phyloP scores from a whole-genome alignment of 2,329 filamentous ascomycete species.

The Pseudocercospora pini-densiflorae region DNA sequence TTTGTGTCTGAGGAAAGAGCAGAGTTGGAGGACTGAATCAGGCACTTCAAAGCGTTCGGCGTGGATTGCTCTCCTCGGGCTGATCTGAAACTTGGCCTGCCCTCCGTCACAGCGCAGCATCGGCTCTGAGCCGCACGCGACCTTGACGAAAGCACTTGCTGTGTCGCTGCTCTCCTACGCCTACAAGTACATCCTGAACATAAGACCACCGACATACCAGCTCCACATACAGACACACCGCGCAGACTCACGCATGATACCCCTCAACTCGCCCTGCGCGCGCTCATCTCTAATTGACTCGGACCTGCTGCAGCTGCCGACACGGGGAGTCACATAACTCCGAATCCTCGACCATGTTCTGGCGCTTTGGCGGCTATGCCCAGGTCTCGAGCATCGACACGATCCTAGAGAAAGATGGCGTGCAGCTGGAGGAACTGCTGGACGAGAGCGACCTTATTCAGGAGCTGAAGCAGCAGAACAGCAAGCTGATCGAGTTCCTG shows the following conservation, averaged over 20 bases:
- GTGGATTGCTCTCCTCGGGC: background rate
- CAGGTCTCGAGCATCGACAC: slow-evolving; percentile 96
- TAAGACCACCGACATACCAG: slow-evolving; percentile 1
- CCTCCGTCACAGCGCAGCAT: slow-evolving; percentile 12
- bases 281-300: slow-evolving; percentile 4
- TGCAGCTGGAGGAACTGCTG: slow-evolving; percentile 92
- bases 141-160: background rate
- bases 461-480: slow-evolving; percentile 97
- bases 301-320: slow-evolving; percentile 15
- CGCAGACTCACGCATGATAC: slow-evolving; percentile 25
- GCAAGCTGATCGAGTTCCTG: slow-evolving; percentile 94
- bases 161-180: background rate
- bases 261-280: slow-evolving; percentile 17
- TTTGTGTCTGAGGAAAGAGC: too few species aligned
- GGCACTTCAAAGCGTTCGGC: background rate
- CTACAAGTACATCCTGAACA: slow-evolving; percentile 10
- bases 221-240: slow-evolving; percentile 7
- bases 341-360: slow-evolving; percentile 79
- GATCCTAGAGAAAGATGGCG: slow-evolving; percentile 93
- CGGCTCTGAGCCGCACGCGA: background rate
- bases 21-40: background rate
- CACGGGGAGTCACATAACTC: slow-evolving; percentile 17
- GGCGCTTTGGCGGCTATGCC: slow-evolving; percentile 98
- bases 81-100: background rate
- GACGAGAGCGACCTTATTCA: slow-evolving; percentile 96